Conservation (phyloP, 2,329 filamentous ascomycete species). For the Sclerotinia trifoliorum region DNA sequence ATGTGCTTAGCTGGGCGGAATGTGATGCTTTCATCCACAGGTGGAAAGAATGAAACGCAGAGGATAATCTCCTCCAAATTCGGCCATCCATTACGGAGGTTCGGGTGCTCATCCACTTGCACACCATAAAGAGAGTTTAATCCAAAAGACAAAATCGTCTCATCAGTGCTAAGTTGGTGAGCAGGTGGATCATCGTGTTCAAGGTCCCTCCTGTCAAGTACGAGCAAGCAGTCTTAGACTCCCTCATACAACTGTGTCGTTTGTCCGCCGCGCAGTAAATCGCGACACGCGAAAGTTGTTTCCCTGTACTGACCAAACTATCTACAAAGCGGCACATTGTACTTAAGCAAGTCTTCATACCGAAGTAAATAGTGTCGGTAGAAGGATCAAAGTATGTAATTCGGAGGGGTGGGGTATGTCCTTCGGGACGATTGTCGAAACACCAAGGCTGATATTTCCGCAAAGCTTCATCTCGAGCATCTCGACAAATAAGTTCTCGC, state of each 20-base stretch:
- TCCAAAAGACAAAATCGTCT: background rate
- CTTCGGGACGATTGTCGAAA: conserved; percentile 3
- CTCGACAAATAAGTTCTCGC: background rate
- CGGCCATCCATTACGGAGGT: background rate
- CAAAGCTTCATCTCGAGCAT: background rate
- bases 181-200: background rate
- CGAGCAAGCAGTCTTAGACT: background rate
- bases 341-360: background rate
- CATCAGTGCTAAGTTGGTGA: background rate
- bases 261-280: background rate
- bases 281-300: background rate
- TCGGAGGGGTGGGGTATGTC: background rate
- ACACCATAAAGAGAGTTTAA: background rate
- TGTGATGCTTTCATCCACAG: background rate
- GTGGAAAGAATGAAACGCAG: background rate
- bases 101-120: background rate
- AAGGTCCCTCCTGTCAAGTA: background rate
- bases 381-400: background rate
- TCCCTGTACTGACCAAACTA: background rate
- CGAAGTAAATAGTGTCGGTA: background rate
- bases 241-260: background rate
- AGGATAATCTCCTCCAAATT: background rate
- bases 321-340: background rate
- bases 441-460: background rate
- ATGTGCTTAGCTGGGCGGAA: background rate